phyloP scores from a whole-genome alignment of 148 eudicot species.

The Vaccinium corymbosum region DNA sequence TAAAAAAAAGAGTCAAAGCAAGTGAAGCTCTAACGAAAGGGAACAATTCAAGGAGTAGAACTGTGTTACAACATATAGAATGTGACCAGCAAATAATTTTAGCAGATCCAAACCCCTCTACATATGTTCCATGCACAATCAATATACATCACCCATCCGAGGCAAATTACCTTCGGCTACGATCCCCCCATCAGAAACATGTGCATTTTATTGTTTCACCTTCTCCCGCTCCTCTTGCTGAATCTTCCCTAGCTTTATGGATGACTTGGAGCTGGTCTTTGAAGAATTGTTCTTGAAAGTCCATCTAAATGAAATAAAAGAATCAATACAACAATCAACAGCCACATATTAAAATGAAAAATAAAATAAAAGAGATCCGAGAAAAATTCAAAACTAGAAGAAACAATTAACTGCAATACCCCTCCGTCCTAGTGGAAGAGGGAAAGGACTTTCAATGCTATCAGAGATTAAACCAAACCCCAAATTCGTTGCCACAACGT shows the following conservation, averaged over 20 bases:
- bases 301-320: constrained; percentile 40
- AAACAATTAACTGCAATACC: neutral
- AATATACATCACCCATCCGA: neutral
- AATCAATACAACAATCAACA: constrained; percentile 2
- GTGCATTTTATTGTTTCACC: neutral
- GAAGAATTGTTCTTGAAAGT: constrained; percentile 33
- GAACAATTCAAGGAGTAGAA: neutral
- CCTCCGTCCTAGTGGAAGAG: neutral
- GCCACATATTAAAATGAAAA: too few relatives aligned
- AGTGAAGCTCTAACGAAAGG: neutral
- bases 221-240: too few relatives aligned
- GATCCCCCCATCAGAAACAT: constrained; percentile 34
- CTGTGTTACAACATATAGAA: neutral
- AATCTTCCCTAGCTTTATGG: too few relatives aligned
- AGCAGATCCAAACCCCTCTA: neutral
- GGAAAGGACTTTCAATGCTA: neutral
- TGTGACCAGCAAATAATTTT: neutral
- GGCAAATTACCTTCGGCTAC: constrained; percentile 35
- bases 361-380: neutral
- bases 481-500: neutral
- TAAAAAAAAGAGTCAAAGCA: neutral
- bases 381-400: neutral
- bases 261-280: too few relatives aligned
- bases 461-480: neutral
- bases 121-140: neutral